phyloP scores from a whole-genome alignment of 306 rosid species.

The Cucurbita ficifolia region DNA sequence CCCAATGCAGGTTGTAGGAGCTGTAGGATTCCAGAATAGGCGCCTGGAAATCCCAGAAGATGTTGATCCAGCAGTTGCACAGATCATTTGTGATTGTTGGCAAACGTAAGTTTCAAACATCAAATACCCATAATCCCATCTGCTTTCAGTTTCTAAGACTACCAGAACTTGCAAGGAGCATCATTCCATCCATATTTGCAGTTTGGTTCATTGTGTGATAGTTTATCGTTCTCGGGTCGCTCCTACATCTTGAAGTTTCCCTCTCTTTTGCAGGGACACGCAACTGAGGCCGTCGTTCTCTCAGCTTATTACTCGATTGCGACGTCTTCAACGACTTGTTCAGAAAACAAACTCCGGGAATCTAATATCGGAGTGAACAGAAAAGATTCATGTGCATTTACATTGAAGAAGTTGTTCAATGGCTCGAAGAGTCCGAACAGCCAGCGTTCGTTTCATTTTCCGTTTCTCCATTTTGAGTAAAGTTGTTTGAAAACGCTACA shows the following conservation, averaged over 20 bases:
- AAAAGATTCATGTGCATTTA: conserved; percentile 27
- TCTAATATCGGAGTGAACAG: conserved; percentile 21
- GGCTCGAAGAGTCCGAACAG: conserved; percentile 69
- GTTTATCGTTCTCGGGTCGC: background rate
- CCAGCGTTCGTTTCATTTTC: conserved; percentile 5
- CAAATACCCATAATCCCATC: background rate
- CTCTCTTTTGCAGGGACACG: conserved; percentile 55
- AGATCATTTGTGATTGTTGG: conserved; percentile 89
- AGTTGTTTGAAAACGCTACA: conserved; percentile 11
- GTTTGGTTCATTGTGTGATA: background rate
- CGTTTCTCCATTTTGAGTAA: conserved; percentile 8
- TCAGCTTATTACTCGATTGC: conserved; percentile 60
- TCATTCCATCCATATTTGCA: background rate
- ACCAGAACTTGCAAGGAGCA: background rate
- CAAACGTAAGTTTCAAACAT: conserved; percentile 43
- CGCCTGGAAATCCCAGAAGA: conserved; percentile 90
- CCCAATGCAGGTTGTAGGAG: conserved; percentile 99
- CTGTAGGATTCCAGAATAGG: conserved; percentile 95
- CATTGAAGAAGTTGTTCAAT: conserved; percentile 28
- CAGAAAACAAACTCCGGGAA: conserved; percentile 22
- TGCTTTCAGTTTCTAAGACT: background rate
- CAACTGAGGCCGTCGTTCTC: conserved; percentile 89
- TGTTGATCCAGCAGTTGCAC: conserved; percentile 57
- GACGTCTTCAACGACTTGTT: conserved; percentile 39
- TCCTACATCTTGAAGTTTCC: background rate